A percentile compares a stretch with the other conserved stretches of the same genome.
These are phyloP conservation scores for Microcos paniculata DNA, from an alignment of 345 rosid genomes.

Conservation along the genomic window DNA sequence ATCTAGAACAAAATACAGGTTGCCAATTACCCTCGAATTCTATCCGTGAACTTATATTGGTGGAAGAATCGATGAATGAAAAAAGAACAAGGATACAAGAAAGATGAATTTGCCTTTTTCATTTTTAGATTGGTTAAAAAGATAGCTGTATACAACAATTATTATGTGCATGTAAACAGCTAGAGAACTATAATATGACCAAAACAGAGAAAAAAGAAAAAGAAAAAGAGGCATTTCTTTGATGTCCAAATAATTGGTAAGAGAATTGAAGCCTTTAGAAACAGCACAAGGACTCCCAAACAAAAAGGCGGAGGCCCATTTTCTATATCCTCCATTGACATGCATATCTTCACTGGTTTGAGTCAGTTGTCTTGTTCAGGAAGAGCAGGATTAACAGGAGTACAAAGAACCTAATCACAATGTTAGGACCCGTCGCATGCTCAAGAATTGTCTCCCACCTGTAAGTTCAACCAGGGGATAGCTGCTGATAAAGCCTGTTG, in stretches of 20 bases:
- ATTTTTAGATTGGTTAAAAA: not conserved
- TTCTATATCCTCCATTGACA: not conserved
- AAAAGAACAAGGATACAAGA: not conserved
- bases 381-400: conserved; percentile 60
- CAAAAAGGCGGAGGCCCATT: not conserved
- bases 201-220: not conserved
- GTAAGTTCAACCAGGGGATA: conserved; percentile 99
- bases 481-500: conserved; percentile 92
- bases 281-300: not conserved
- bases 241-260: conserved; percentile 7
- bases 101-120: not conserved
- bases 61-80: not conserved
- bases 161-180: not conserved
- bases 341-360: not conserved
- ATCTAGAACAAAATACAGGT: no score
- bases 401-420: conserved; percentile 57
- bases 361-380: conserved; percentile 40
- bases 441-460: conserved; percentile 67
- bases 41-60: no score
- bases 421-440: conserved; percentile 37
- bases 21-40: no score
- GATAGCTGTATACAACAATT: conserved; percentile 13
- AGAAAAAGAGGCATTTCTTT: not conserved
- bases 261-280: conserved; percentile 6
- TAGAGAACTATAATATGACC: not conserved